A percentile compares a stretch with the other conserved stretches of the same genome.
phyloP scores from a whole-genome alignment of 768 basidiomycete genomes.

The Asterophora parasitica region DNA sequence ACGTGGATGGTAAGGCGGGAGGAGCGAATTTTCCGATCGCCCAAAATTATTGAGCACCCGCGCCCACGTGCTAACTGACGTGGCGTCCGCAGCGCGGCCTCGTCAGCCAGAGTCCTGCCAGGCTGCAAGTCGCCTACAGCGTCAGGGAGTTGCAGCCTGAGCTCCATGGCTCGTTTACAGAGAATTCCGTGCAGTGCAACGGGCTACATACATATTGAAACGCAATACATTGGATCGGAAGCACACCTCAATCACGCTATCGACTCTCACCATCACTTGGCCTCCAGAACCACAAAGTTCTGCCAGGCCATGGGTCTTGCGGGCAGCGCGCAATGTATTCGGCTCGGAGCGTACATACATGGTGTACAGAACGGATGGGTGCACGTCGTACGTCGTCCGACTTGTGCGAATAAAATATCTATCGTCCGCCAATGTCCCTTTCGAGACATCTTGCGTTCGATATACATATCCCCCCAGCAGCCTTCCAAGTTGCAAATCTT shows the following conservation, averaged over 20 bases:
- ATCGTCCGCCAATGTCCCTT: too few relatives aligned
- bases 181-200: not conserved
- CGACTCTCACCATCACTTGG: slow-evolving; percentile 22
- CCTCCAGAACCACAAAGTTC: not conserved
- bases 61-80: slow-evolving; percentile 37
- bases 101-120: too few relatives aligned
- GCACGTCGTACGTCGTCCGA: too few relatives aligned
- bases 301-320: not conserved
- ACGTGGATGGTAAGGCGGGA: slow-evolving; percentile 3
- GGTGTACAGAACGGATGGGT: too few relatives aligned
- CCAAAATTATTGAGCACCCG: slow-evolving; percentile 23
- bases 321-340: not conserved
- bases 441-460: too few relatives aligned
- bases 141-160: too few relatives aligned
- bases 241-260: slow-evolving; percentile 25
- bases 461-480: too few relatives aligned
- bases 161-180: too few relatives aligned
- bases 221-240: not conserved
- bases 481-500: too few relatives aligned
- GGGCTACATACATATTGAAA: not conserved
- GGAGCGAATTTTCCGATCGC: slow-evolving; percentile 1
- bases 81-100: slow-evolving; percentile 24
- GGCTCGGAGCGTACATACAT: too few relatives aligned
- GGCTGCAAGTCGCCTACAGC: too few relatives aligned
- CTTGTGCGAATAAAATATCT: too few relatives aligned